Evolutionary conservation across 2,329 filamentous ascomycete genomes (phyloP).

Genomic region (Stagonosporopsis vannaccii): DNA sequence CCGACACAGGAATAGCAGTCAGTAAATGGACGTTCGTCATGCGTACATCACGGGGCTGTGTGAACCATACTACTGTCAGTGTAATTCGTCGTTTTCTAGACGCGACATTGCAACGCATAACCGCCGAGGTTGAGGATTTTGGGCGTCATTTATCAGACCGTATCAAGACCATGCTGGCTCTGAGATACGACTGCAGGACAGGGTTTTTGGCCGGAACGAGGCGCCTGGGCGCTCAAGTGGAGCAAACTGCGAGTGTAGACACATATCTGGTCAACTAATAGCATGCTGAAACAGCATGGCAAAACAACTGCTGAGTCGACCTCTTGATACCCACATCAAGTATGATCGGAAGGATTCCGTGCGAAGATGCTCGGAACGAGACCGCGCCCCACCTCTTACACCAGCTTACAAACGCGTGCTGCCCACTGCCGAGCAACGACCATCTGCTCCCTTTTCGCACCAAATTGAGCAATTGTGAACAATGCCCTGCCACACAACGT

Average conservation of each 20-base stretch:
- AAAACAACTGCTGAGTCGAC: neutral
- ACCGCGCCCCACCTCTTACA: constrained; percentile 11
- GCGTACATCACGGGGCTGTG: neutral
- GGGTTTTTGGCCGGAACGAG: constrained; percentile 6
- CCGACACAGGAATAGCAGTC: constrained; percentile 26
- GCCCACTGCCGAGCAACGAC: neutral
- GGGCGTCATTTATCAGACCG: neutral
- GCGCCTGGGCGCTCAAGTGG: constrained; percentile 7
- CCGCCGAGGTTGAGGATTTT: neutral
- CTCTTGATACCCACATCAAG: neutral
- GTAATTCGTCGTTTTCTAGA: neutral
- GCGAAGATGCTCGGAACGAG: constrained; percentile 2
- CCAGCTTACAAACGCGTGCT: constrained; percentile 10
- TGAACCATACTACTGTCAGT: neutral
- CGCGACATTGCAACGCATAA: neutral
- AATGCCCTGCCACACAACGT: constrained; percentile 23
- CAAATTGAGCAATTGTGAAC: neutral
- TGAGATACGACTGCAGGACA: constrained; percentile 5
- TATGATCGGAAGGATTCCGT: constrained; percentile 3
- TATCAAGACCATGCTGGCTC: neutral
- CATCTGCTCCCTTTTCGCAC: neutral
- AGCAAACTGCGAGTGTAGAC: neutral
- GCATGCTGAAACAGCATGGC: neutral
- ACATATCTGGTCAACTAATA: neutral
- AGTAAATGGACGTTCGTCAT: constrained; percentile 1